Evolutionary conservation across 129 eudicot genomes (phyloP).

Genomic region (Calendula officinalis): DNA sequence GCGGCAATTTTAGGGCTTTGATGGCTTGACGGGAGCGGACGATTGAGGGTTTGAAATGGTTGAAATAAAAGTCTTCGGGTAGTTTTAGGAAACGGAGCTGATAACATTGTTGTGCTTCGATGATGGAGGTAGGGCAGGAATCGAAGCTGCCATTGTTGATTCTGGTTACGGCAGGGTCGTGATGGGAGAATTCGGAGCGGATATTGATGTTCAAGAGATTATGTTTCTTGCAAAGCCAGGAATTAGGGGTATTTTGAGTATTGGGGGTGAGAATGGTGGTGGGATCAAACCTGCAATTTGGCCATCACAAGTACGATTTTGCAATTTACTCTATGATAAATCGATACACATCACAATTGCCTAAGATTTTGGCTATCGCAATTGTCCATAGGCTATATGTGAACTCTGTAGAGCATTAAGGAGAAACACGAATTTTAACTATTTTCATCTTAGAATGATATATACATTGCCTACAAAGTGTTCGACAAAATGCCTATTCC

Average conservation of each 20-base stretch:
- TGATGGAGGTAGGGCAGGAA: conserved; percentile 61
- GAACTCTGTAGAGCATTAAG: too few species aligned
- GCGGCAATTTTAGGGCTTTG: conserved; percentile 69
- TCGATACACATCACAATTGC: too few species aligned
- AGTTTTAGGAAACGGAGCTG: conserved; percentile 72
- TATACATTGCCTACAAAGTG: too few species aligned
- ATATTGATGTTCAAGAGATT: conserved; percentile 33
- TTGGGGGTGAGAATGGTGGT: not conserved
- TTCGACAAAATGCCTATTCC: too few species aligned
- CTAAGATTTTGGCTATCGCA: too few species aligned
- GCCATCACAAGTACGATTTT: too few species aligned
- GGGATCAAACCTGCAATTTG: too few species aligned
- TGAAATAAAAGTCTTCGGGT: conserved; percentile 73
- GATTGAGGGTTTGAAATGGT: conserved; percentile 56
- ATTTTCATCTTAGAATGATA: too few species aligned
- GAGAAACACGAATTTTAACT: too few species aligned
- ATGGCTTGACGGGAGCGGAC: conserved; percentile 54
- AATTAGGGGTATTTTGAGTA: conserved; percentile 2
- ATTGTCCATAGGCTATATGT: too few species aligned
- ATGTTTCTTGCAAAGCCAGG: conserved; percentile 17
- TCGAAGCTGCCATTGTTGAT: conserved; percentile 99
- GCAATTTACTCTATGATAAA: too few species aligned
- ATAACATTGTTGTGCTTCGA: conserved; percentile 59
- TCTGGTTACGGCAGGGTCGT: conserved; percentile 62
- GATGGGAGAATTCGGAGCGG: conserved; percentile 74